phyloP scores from a whole-genome alignment of 1,284 basidiomycete species.

The Trichosporon sp. region DNA sequence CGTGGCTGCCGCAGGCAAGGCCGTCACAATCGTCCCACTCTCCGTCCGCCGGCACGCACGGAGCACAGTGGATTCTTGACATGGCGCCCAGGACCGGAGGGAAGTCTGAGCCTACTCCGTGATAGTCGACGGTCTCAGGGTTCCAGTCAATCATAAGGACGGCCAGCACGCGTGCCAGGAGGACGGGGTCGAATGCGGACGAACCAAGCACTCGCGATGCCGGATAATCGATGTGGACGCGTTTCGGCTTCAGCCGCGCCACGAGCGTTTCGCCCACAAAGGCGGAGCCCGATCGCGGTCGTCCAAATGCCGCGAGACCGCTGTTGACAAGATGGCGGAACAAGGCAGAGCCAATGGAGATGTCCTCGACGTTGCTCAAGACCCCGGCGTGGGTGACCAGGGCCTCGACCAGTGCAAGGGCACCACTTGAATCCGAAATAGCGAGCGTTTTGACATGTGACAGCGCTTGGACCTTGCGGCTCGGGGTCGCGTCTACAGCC shows the following conservation, averaged over 20 bases:
- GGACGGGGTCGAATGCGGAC: slow-evolving; percentile 29
- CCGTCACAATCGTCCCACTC: slow-evolving; percentile 15
- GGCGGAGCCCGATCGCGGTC: slow-evolving; percentile 26
- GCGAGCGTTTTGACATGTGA: slow-evolving; percentile 21
- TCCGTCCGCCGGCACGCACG: slow-evolving; percentile 20
- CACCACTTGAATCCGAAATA: slow-evolving; percentile 17
- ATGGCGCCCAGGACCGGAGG: slow-evolving; percentile 26
- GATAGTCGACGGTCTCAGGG: slow-evolving; percentile 26
- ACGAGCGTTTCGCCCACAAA: slow-evolving; percentile 33
- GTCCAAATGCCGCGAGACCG: slow-evolving; percentile 29
- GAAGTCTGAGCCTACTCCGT: slow-evolving; percentile 25
- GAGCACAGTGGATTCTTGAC: slow-evolving; percentile 25
- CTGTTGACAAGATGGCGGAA: slow-evolving; percentile 32
- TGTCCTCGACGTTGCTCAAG: slow-evolving; percentile 18
- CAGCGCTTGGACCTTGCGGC: slow-evolving; percentile 22
- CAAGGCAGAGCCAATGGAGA: slow-evolving; percentile 25
- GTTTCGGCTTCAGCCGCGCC: slow-evolving; percentile 24
- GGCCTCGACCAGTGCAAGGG: slow-evolving; percentile 27
- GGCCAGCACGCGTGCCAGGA: slow-evolving; percentile 29
- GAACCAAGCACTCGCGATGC: not conserved
- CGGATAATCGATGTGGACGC: slow-evolving; percentile 26
- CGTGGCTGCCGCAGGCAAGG: slow-evolving; percentile 22
- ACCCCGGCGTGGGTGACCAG: slow-evolving; percentile 24
- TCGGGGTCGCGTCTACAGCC: not conserved
- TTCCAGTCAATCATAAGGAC: slow-evolving; percentile 31